These are phyloP conservation scores for Boletus mariae DNA, from an alignment of 1,284 basidiomycete species.

Conservation along the genomic window DNA sequence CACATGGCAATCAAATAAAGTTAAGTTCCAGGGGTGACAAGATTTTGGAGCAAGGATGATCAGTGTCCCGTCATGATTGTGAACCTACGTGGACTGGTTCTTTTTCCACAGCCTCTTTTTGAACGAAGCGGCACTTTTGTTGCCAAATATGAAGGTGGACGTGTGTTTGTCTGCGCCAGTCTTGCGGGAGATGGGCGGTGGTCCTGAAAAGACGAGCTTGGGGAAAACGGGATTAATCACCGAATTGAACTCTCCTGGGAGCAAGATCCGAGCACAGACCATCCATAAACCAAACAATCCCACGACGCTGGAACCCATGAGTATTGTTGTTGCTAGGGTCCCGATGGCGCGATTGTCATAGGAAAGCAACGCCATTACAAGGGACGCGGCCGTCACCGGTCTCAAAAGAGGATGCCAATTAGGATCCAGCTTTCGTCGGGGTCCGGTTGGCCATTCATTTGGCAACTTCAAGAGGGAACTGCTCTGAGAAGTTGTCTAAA, in stretches of 20 bases:
- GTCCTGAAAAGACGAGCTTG: slow-evolving; percentile 62
- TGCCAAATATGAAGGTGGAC: slow-evolving; percentile 73
- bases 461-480: slow-evolving; percentile 38
- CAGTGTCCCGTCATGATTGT: slow-evolving; percentile 16
- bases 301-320: slow-evolving; percentile 47
- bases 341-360: slow-evolving; percentile 62
- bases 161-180: slow-evolving; percentile 80
- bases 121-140: slow-evolving; percentile 65
- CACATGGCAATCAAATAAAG: slow-evolving; percentile 20
- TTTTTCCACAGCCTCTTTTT: slow-evolving; percentile 67
- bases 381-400: slow-evolving; percentile 50
- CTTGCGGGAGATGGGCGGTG: slow-evolving; percentile 56
- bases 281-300: slow-evolving; percentile 70
- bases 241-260: slow-evolving; percentile 7
- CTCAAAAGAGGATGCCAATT: slow-evolving; percentile 58
- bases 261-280: slow-evolving; percentile 42
- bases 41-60: slow-evolving; percentile 19
- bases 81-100: slow-evolving; percentile 31
- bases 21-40: slow-evolving; percentile 24
- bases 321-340: slow-evolving; percentile 50
- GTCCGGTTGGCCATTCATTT: slow-evolving; percentile 34
- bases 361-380: slow-evolving; percentile 56
- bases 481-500: slow-evolving; percentile 4
- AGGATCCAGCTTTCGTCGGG: slow-evolving; percentile 19
- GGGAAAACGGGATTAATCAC: slow-evolving; percentile 13